Percentiles rank a stretch among this genome's conserved stretches.
Conservation (phyloP, 169 alveolate genomes). For the Plasmodium gonderi region DNA sequence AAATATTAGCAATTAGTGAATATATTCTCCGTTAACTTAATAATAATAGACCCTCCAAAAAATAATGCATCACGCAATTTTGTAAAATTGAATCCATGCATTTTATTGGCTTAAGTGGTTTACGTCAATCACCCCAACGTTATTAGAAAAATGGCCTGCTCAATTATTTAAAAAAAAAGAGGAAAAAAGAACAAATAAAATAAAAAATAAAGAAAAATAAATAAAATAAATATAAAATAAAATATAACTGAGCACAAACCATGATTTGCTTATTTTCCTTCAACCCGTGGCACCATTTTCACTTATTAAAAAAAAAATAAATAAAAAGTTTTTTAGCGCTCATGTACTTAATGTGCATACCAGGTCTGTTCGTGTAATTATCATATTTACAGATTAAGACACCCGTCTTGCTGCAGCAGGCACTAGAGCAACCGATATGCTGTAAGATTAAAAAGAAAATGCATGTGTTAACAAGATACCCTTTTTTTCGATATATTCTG, state of each 20-base stretch:
- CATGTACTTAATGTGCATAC: background rate
- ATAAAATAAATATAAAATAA: no score
- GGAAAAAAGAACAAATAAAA: background rate
- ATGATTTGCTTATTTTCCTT: background rate
- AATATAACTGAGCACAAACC: background rate
- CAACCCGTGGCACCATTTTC: background rate
- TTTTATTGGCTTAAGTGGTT: background rate
- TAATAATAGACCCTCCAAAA: background rate
- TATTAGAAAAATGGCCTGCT: slow-evolving; percentile 54
- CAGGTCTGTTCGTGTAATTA: slow-evolving; percentile 31
- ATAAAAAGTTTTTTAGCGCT: background rate
- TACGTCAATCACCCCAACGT: slow-evolving; percentile 66
- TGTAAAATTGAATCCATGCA: background rate
- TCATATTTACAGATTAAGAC: slow-evolving; percentile 61
- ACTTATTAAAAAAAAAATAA: background rate
- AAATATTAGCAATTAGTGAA: no score
- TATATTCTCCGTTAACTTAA: background rate
- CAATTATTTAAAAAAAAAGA: background rate
- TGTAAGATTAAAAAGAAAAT: background rate
- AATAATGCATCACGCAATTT: background rate
- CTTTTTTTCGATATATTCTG: background rate
- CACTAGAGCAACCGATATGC: slow-evolving; percentile 52
- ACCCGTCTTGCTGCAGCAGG: slow-evolving; percentile 49
- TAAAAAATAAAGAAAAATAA: background rate
- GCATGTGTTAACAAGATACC: background rate